These are phyloP conservation scores for Cercospora citrullina DNA, from an alignment of 2,329 filamentous ascomycete species.

Conservation along the genomic window DNA sequence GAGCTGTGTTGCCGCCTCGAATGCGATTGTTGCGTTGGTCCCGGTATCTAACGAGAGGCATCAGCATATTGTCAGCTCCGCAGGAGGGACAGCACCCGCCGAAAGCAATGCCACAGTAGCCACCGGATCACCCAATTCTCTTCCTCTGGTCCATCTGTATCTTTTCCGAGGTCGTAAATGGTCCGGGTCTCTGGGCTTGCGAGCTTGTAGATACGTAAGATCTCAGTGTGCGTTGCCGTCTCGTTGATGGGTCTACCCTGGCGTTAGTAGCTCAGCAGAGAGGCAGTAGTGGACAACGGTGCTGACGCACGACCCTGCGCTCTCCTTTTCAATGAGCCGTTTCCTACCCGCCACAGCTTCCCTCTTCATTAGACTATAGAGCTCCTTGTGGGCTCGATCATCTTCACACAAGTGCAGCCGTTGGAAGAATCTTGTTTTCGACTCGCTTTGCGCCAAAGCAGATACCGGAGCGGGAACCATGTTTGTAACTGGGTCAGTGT, in stretches of 20 bases:
- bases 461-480: conserved; percentile 33
- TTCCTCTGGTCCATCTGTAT: conserved; percentile 43
- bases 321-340: conserved; percentile 39
- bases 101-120: conserved; percentile 54
- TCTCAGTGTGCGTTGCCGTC: conserved; percentile 48
- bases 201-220: conserved; percentile 43
- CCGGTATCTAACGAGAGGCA: conserved; percentile 32
- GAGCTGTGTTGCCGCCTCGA: not conserved
- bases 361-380: conserved; percentile 48
- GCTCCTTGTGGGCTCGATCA: conserved; percentile 34
- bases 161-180: conserved; percentile 47
- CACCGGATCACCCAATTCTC: conserved; percentile 54
- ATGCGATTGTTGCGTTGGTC: conserved; percentile 27
- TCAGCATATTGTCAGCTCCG: not conserved
- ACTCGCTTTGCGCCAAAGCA: conserved; percentile 46
- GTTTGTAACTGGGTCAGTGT: not conserved
- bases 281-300: not conserved
- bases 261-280: conserved; percentile 22
- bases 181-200: conserved; percentile 42
- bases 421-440: conserved; percentile 46
- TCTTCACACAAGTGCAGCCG: conserved; percentile 44
- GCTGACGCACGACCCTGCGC: conserved; percentile 32
- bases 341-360: conserved; percentile 44
- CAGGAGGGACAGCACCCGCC: conserved; percentile 21
- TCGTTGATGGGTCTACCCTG: conserved; percentile 49